Conservation (phyloP, 768 basidiomycete genomes). For the Calvatia gigantea region DNA sequence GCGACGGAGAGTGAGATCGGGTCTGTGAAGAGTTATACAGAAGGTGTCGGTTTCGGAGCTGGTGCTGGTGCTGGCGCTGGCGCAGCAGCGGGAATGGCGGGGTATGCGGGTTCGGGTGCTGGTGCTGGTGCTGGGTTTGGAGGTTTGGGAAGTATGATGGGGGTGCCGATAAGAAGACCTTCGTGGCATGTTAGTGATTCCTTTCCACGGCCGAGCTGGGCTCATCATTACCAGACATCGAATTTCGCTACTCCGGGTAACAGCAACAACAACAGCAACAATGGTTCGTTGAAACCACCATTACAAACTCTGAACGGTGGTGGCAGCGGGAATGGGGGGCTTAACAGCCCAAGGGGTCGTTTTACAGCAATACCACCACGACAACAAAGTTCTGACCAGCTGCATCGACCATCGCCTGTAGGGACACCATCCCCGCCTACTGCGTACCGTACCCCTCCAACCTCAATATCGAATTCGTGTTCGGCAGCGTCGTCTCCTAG, state of each 20-base stretch:
- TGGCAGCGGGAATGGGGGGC: no score
- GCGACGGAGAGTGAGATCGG: slow-evolving; percentile 60
- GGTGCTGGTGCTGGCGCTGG: not conserved
- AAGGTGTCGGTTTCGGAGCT: slow-evolving; percentile 31
- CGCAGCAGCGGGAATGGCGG: no score
- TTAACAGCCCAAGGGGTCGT: slow-evolving; percentile 25
- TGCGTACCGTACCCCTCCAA: slow-evolving; percentile 20
- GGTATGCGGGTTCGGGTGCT: not conserved
- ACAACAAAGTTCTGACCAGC: slow-evolving; percentile 19
- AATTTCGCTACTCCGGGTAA: slow-evolving; percentile 14
- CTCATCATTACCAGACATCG: slow-evolving; percentile 6
- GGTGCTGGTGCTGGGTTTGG: not conserved
- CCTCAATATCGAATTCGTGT: slow-evolving; percentile 6
- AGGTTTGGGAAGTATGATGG: slow-evolving; percentile 14
- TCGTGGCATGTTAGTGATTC: slow-evolving; percentile 43
- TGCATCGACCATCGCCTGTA: not conserved
- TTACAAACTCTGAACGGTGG: not conserved
- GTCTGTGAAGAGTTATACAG: slow-evolving; percentile 65
- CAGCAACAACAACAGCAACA: no score
- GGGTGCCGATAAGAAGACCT: slow-evolving; percentile 37
- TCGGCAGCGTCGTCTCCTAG: not conserved
- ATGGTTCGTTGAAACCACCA: slow-evolving; percentile 12
- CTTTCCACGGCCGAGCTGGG: slow-evolving; percentile 8
- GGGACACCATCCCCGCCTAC: not conserved
- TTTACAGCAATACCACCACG: slow-evolving; percentile 12